These are phyloP conservation scores for Babesia bigemina DNA, from an alignment of 169 alveolate species.

Conservation along the genomic window DNA sequence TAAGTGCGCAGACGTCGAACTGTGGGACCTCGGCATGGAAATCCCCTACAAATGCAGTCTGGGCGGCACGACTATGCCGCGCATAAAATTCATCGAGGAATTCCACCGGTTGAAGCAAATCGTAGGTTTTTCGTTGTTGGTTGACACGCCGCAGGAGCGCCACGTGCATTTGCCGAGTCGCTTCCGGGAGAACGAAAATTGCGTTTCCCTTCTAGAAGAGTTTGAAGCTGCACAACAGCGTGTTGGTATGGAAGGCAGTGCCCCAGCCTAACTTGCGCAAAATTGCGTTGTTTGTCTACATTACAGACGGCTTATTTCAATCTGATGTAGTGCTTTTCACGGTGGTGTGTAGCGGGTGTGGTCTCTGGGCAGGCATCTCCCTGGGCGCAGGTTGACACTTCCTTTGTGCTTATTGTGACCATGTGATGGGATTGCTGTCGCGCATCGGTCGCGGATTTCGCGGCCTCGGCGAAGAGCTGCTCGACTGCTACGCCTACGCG, in stretches of 20 bases:
- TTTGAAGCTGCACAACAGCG: conserved; percentile 7
- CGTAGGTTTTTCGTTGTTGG: background rate
- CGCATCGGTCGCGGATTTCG: conserved; percentile 36
- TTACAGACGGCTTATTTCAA: background rate
- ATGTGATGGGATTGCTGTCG: no score
- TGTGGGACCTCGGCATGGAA: conserved; percentile 79
- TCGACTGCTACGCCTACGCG: conserved; percentile 67
- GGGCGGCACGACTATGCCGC: conserved; percentile 66
- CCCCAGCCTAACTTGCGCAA: background rate
- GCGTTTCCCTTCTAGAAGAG: conserved; percentile 18
- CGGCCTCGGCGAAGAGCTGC: conserved; percentile 46
- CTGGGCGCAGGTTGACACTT: no score
- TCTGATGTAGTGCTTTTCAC: background rate
- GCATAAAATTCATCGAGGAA: conserved; percentile 48
- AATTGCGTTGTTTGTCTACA: background rate
- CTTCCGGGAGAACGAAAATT: conserved; percentile 25
- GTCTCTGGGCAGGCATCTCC: background rate
- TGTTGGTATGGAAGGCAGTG: background rate
- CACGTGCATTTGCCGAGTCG: conserved; percentile 27
- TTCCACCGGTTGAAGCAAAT: conserved; percentile 39
- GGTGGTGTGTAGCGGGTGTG: background rate
- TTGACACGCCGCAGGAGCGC: conserved; percentile 18
- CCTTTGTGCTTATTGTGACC: no score
- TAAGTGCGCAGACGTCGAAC: conserved; percentile 48
- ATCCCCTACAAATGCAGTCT: conserved; percentile 70